A percentile compares a stretch with the other conserved stretches of the same genome.
Evolutionary conservation across 2,329 filamentous ascomycete genomes (phyloP).

Genomic region (Exophiala sp.): DNA sequence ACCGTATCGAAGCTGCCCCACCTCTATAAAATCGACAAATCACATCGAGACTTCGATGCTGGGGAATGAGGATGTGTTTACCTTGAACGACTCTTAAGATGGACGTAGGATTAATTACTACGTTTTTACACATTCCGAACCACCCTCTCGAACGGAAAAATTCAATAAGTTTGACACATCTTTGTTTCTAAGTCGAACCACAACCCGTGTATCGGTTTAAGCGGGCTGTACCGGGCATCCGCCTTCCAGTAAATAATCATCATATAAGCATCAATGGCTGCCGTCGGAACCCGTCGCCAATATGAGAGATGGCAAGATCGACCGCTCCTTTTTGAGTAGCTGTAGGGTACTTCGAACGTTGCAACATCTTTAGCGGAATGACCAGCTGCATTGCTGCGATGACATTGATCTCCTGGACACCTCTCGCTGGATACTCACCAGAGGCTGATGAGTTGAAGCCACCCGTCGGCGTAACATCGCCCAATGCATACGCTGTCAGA

Average conservation of each 20-base stretch:
- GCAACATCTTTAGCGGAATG: constrained; percentile 27
- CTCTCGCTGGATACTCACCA: constrained; percentile 8
- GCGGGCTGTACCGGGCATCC: too few relatives aligned
- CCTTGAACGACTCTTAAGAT: too few relatives aligned
- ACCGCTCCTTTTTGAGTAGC: constrained; percentile 26
- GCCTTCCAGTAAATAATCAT: not conserved
- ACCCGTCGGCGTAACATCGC: constrained; percentile 23
- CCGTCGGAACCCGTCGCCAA: constrained; percentile 27
- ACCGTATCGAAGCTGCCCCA: too few relatives aligned
- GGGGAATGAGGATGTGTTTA: too few relatives aligned
- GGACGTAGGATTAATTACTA: too few relatives aligned
- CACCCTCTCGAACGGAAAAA: too few relatives aligned
- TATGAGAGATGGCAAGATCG: constrained; percentile 27
- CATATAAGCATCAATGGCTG: constrained; percentile 14
- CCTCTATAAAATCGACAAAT: too few relatives aligned
- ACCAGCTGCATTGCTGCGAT: constrained; percentile 28
- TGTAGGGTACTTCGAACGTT: constrained; percentile 22
- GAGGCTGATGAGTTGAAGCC: constrained; percentile 21
- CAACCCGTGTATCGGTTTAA: too few relatives aligned
- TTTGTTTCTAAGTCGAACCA: too few relatives aligned
- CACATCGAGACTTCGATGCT: too few relatives aligned
- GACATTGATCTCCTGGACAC: constrained; percentile 25
- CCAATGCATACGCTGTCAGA: constrained; percentile 27
- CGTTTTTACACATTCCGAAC: too few relatives aligned
- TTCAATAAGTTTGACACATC: too few relatives aligned